Evolutionary conservation across 2,329 filamentous ascomycete genomes (phyloP).

Genomic region (Trichophyton rubrum): DNA sequence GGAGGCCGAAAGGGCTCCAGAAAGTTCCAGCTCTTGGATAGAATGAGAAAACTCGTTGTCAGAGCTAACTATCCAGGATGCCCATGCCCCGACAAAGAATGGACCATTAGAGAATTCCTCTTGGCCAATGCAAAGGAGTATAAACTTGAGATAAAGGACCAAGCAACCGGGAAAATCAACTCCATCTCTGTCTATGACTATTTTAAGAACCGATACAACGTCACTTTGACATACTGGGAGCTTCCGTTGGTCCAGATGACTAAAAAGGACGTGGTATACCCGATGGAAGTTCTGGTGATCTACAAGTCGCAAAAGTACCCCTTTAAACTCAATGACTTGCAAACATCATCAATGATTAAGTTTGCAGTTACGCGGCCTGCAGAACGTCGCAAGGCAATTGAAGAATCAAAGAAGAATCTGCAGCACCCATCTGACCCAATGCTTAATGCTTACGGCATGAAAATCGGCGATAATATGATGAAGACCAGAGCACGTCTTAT

Average conservation of each 20-base stretch:
- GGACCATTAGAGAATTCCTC: conserved; percentile 40
- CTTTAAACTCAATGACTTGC: conserved; percentile 45
- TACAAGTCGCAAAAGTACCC: conserved; percentile 45
- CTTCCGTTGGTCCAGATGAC: conserved; percentile 49
- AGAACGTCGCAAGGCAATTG: conserved; percentile 56
- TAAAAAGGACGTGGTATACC: conserved; percentile 41
- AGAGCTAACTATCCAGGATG: conserved; percentile 26
- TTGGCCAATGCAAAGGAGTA: conserved; percentile 32
- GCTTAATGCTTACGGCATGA: conserved; percentile 60
- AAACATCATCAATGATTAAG: conserved; percentile 83
- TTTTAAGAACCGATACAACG: conserved; percentile 41
- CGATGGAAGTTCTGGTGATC: conserved; percentile 45
- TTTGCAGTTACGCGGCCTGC: conserved; percentile 70
- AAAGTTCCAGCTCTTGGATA: conserved; percentile 19
- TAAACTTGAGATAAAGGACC: conserved; percentile 31
- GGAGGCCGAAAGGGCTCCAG: conserved; percentile 17
- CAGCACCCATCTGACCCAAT: conserved; percentile 58
- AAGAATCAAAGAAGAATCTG: conserved; percentile 53
- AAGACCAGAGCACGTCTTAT: conserved; percentile 59
- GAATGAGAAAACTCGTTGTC: conserved; percentile 28
- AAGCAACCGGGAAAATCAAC: conserved; percentile 29
- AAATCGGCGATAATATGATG: conserved; percentile 53
- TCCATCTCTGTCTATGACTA: conserved; percentile 49
- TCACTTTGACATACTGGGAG: conserved; percentile 33
- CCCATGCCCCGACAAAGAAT: conserved; percentile 29